These are phyloP conservation scores for Myriangium duriaei DNA, from an alignment of 2,329 filamentous ascomycete genomes.

Conservation along the genomic window DNA sequence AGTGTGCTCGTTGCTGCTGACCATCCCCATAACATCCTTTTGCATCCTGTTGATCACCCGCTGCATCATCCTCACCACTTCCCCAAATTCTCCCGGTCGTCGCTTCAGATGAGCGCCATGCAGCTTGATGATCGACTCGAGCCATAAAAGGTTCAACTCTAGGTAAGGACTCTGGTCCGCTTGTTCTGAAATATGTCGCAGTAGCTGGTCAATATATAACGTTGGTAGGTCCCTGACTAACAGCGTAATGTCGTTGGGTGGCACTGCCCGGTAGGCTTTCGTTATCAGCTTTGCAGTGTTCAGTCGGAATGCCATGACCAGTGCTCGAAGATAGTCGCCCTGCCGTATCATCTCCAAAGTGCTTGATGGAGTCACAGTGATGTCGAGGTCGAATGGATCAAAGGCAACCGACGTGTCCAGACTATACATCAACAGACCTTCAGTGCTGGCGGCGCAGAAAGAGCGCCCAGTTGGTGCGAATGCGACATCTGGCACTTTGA, in stretches of 20 bases:
- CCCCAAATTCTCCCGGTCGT: conserved; percentile 63
- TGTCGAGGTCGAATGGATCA: conserved; percentile 91
- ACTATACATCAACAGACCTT: conserved; percentile 87
- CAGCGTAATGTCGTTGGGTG: conserved; percentile 59
- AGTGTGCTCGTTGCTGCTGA: conserved; percentile 80
- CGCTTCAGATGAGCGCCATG: conserved; percentile 80
- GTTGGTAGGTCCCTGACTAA: conserved; percentile 68
- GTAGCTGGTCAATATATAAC: conserved; percentile 73
- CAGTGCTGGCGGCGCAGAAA: conserved; percentile 90
- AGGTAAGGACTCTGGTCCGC: conserved; percentile 85
- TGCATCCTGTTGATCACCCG: conserved; percentile 69
- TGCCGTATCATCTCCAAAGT: conserved; percentile 57
- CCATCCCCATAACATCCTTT: conserved; percentile 67
- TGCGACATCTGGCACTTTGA: conserved; percentile 70
- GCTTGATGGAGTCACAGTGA: conserved; percentile 77
- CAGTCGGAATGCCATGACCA: conserved; percentile 94
- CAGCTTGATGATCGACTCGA: conserved; percentile 64
- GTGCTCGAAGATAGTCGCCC: conserved; percentile 74
- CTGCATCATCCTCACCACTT: conserved; percentile 73
- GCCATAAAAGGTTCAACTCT: conserved; percentile 90
- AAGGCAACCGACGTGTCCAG: conserved; percentile 75
- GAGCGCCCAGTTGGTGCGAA: conserved; percentile 82
- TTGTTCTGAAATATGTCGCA: conserved; percentile 78
- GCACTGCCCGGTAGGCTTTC: conserved; percentile 74
- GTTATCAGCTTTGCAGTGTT: conserved; percentile 75